These are phyloP conservation scores for Backusella psychrophila DNA, from an alignment of 192 early-diverging fungal genomes.

Conservation along the genomic window DNA sequence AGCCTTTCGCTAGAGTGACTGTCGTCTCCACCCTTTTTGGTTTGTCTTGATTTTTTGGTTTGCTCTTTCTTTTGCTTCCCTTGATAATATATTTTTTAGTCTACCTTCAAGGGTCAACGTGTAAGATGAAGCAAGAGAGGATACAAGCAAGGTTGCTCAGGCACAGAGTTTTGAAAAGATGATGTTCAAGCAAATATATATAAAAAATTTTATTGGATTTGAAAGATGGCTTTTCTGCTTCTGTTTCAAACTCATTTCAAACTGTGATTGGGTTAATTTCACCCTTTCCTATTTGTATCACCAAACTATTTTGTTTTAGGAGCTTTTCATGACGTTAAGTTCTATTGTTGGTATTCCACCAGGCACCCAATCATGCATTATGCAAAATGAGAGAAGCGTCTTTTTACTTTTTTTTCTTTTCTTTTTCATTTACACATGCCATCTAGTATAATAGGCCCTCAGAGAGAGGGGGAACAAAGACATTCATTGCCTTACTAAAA, in stretches of 20 bases:
- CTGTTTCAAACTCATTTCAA: background rate
- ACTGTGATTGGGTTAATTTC: background rate
- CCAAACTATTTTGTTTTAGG: conserved; percentile 1
- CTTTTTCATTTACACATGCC: background rate
- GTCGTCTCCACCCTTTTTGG: background rate
- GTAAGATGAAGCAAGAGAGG: background rate
- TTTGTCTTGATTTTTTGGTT: conserved; percentile 10
- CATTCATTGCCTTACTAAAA: background rate
- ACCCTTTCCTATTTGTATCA: background rate
- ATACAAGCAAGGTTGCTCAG: background rate
- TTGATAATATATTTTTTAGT: background rate
- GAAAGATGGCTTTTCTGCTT: conserved; percentile 5
- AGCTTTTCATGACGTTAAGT: conserved; percentile 3
- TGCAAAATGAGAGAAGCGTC: background rate
- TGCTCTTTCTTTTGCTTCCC: background rate
- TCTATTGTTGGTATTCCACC: conserved; percentile 4
- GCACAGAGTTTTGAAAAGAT: background rate
- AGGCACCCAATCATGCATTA: conserved; percentile 9
- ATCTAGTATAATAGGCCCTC: background rate
- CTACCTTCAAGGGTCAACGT: background rate
- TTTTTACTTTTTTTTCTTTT: background rate
- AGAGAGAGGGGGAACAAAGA: background rate
- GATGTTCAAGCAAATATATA: background rate
- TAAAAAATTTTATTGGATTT: background rate
- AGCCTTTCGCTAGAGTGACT: conserved; percentile 8